A percentile compares a stretch with the other conserved stretches of the same genome.
phyloP scores from a whole-genome alignment of 75 land plant genomes.

The Selaginella tamariscina region DNA sequence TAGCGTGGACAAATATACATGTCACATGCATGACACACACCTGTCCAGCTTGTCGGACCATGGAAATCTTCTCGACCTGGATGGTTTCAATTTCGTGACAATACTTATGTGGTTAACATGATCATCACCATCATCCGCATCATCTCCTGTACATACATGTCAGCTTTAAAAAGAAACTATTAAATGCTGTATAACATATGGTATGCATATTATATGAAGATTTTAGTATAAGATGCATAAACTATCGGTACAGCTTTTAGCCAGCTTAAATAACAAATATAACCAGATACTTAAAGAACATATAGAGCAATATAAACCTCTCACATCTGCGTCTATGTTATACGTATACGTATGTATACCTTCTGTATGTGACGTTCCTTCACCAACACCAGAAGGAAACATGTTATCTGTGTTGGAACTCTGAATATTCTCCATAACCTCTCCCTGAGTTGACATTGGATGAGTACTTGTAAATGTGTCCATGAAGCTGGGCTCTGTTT shows the following conservation, averaged over 20 bases:
- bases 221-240: too few species aligned
- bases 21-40: too few species aligned
- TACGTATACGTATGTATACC: too few species aligned
- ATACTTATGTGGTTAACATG: slow-evolving; percentile 30
- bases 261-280: too few species aligned
- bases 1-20: too few species aligned
- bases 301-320: too few species aligned
- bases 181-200: too few species aligned
- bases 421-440: background rate
- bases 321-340: too few species aligned
- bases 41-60: slow-evolving; percentile 82
- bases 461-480: background rate
- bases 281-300: too few species aligned
- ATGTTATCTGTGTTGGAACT: background rate
- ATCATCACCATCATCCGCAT: slow-evolving; percentile 19
- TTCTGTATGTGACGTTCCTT: background rate
- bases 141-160: slow-evolving; percentile 15
- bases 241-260: too few species aligned
- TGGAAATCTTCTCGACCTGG: slow-evolving; percentile 40
- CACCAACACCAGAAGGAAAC: background rate
- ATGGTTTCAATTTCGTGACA: slow-evolving; percentile 33
- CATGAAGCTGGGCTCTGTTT: background rate
- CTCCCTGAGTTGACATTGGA: background rate
- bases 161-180: slow-evolving; percentile 26
- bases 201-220: too few species aligned